Conservation (phyloP, 129 eudicot genomes). For the Pittosporum tobira region DNA sequence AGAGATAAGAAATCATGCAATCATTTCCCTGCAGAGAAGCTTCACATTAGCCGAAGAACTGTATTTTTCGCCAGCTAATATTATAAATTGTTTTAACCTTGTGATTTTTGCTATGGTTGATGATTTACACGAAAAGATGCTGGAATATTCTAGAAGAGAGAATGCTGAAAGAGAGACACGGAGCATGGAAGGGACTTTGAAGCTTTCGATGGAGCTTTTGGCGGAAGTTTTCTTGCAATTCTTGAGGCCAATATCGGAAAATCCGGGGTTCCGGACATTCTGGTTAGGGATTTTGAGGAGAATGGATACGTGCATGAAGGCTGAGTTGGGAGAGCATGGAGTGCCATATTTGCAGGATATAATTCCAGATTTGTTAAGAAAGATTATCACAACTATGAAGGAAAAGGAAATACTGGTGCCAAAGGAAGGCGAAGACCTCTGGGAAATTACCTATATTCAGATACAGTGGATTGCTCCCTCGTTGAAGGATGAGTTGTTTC, state of each 20-base stretch:
- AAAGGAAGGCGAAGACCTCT: conserved; percentile 64
- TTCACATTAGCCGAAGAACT: conserved; percentile 54
- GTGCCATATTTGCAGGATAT: conserved; percentile 48
- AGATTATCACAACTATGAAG: conserved; percentile 57
- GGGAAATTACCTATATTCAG: conserved; percentile 84
- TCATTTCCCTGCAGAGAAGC: conserved; percentile 42
- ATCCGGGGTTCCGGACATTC: conserved; percentile 54
- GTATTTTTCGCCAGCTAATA: conserved; percentile 40
- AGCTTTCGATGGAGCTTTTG: conserved; percentile 56
- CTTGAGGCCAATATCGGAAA: conserved; percentile 45
- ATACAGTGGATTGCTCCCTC: conserved; percentile 96
- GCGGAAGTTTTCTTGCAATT: conserved; percentile 53
- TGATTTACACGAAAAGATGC: conserved; percentile 80
- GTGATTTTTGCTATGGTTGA: conserved; percentile 85
- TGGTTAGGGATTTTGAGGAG: conserved; percentile 83
- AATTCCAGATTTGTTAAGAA: conserved; percentile 51
- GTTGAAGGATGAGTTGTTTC: conserved; percentile 70
- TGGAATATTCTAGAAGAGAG: conserved; percentile 83
- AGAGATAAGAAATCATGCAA: conserved; percentile 83
- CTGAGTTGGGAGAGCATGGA: conserved; percentile 68
- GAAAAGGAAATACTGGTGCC: conserved; percentile 47
- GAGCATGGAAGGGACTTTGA: conserved; percentile 82
- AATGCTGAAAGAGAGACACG: conserved; percentile 77
- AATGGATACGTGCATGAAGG: conserved; percentile 90
- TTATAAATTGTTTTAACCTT: conserved; percentile 48